Evolutionary conservation across 2,329 filamentous ascomycete genomes (phyloP).

Genomic region (Sarocladiaceae sp.): DNA sequence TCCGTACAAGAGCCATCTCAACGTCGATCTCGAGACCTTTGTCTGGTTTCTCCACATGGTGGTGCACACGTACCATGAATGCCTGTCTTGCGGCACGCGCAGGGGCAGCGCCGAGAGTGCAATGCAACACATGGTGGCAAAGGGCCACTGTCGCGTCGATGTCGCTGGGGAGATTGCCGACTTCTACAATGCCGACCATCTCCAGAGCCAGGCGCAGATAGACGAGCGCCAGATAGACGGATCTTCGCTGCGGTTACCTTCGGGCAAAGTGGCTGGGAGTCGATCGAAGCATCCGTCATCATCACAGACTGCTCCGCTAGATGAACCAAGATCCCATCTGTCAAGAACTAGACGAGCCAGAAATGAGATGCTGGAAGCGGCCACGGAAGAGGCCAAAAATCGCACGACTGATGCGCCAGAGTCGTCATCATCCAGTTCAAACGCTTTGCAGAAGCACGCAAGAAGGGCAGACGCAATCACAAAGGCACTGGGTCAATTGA

Average conservation of each 20-base stretch:
- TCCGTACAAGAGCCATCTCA: constrained; percentile 29
- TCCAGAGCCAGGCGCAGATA: too few species aligned
- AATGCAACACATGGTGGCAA: constrained; percentile 44
- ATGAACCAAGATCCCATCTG: neutral
- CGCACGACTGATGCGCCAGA: neutral
- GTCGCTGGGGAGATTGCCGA: constrained; percentile 28
- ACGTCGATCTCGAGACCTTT: constrained; percentile 39
- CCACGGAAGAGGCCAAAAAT: neutral
- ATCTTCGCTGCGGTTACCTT: neutral
- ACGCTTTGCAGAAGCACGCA: neutral
- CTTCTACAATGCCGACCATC: constrained; percentile 33
- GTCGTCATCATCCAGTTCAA: neutral
- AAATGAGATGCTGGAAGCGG: neutral
- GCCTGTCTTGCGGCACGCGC: constrained; percentile 41
- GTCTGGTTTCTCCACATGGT: constrained; percentile 41
- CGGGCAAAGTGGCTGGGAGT: neutral
- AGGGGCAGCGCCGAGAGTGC: constrained; percentile 35
- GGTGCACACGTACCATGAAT: constrained; percentile 43
- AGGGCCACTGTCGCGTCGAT: constrained; percentile 40
- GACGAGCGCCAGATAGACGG: neutral
- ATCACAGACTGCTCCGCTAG: neutral
- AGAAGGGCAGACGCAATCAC: too few species aligned
- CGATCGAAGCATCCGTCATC: neutral
- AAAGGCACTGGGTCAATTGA: too few species aligned
- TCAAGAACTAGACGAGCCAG: neutral